Base-by-base conservation (phyloP, 129 eudicot genomes). In the Glebionis coronaria region DNA sequence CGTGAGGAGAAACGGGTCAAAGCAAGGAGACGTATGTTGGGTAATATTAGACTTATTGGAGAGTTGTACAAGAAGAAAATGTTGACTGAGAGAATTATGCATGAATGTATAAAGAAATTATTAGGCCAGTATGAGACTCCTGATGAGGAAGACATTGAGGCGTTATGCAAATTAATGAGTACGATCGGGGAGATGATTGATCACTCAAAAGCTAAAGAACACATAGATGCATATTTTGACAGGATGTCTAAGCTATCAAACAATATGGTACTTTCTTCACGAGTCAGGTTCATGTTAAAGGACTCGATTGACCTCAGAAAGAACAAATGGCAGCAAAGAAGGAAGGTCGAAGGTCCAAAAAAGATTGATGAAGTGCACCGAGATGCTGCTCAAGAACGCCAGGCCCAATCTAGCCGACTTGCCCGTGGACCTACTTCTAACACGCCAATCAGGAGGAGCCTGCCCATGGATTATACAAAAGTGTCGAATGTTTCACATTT, bases 31-130 rank as follows among this genome's bases (percentile, higher is more conserved):
- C 86, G 98, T 3, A 93, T 86, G 98, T 25, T 93, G 68, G 98
- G 98, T 12, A 93, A 93, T 70, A 88, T 93, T 9, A 81, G 96
- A 70, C 95, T 93, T 45, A 93, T 93, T 29, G 98, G 98, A 16
- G 98, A 93, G 61, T 67, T 93, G 20, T 93, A 83, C 76, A 93
- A 93, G 84, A 93, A 93, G 73, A 86, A 42, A 56, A 88, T 93
- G 98, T 82, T 88, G 85, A 93, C 96, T 0, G 98, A 88, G 71
- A 88, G 86, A 82, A 93, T 88, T 18, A 93, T 93, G 98, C 98
- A 93, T 3, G 93, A 68, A 21, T 91, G 97, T 77, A 87, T 91
- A 42, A 53, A 77, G 63, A 91, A 91, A 69, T 70, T 91, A 62
- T 78, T 91, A 77, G 91, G 98, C 16, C 79, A 80, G 62, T 51